These are phyloP conservation scores for Apiospora rasikravindrae DNA, from an alignment of 2,329 filamentous ascomycete genomes.

Conservation along the genomic window DNA sequence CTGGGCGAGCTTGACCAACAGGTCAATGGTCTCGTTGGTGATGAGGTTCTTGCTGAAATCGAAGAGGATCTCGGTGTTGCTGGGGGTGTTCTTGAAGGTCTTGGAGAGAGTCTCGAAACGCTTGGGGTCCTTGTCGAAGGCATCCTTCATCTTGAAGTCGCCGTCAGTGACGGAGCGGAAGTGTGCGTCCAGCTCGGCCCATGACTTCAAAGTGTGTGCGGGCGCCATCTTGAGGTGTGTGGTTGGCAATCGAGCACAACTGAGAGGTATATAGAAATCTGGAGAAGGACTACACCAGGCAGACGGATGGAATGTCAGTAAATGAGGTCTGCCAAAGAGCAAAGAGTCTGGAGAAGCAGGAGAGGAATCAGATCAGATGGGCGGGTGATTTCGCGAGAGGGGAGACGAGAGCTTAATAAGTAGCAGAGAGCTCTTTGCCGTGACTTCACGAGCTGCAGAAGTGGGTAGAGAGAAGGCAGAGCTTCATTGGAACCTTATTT, in stretches of 20 bases:
- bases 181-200: constrained; percentile 90
- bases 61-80: constrained; percentile 88
- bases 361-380: not conserved
- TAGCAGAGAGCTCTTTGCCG: not conserved
- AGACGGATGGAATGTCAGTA: not conserved
- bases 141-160: constrained; percentile 90
- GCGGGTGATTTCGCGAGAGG: not conserved
- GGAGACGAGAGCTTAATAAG: not conserved
- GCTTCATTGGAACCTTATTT: constrained; percentile 13
- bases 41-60: constrained; percentile 99
- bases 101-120: constrained; percentile 91
- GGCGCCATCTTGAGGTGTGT: constrained; percentile 68
- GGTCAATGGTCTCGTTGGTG: constrained; percentile 86
- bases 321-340: not conserved
- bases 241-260: not conserved
- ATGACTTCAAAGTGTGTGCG: constrained; percentile 83
- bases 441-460: not conserved
- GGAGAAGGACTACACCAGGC: constrained; percentile 15
- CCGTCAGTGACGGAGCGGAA: constrained; percentile 84
- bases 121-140: constrained; percentile 85
- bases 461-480: not conserved
- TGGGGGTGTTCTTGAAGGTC: constrained; percentile 79
- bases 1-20: constrained; percentile 88
- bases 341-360: not conserved
- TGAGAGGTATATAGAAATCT: not conserved